A percentile compares a stretch with the other conserved stretches of the same genome.
phyloP scores from a whole-genome alignment of 2,329 filamentous ascomycete species.

The Diplocarpon mali region DNA sequence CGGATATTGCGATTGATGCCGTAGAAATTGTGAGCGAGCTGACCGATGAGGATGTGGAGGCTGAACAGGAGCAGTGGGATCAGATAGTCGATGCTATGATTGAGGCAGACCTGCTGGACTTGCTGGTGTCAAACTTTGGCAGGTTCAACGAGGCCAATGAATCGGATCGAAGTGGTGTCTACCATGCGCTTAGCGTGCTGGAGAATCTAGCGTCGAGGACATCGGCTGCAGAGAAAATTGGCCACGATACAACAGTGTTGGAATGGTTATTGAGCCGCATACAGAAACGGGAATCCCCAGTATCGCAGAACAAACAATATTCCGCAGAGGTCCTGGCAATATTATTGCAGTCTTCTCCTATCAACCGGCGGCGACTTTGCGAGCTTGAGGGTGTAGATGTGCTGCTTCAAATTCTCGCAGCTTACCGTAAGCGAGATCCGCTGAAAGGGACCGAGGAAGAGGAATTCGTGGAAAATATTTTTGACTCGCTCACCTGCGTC shows the following conservation, averaged over 20 bases:
- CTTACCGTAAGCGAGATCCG: constrained; percentile 79
- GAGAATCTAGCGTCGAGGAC: constrained; percentile 74
- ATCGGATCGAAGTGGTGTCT: constrained; percentile 73
- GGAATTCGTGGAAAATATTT: constrained; percentile 90
- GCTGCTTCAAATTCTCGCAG: constrained; percentile 71
- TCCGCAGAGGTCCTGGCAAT: constrained; percentile 86
- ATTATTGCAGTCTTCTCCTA: constrained; percentile 62
- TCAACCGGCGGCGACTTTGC: constrained; percentile 53
- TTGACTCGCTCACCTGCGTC: constrained; percentile 73
- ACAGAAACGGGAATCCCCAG: constrained; percentile 52
- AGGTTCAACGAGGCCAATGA: constrained; percentile 68
- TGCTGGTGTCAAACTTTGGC: constrained; percentile 67
- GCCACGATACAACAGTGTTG: constrained; percentile 54
- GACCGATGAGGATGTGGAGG: constrained; percentile 84
- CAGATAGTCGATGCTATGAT: constrained; percentile 56
- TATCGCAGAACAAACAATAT: constrained; percentile 92
- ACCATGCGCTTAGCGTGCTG: constrained; percentile 70
- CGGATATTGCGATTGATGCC: constrained; percentile 86
- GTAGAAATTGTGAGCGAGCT: constrained; percentile 85
- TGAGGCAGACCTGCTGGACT: constrained; percentile 59
- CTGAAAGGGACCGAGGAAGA: constrained; percentile 79
- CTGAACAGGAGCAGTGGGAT: constrained; percentile 72
- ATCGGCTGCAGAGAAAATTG: constrained; percentile 59
- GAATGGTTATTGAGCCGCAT: constrained; percentile 70
- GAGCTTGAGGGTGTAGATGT: constrained; percentile 62